phyloP scores from a whole-genome alignment of 305 asterid genomes.

The Euphrasia arctica region DNA sequence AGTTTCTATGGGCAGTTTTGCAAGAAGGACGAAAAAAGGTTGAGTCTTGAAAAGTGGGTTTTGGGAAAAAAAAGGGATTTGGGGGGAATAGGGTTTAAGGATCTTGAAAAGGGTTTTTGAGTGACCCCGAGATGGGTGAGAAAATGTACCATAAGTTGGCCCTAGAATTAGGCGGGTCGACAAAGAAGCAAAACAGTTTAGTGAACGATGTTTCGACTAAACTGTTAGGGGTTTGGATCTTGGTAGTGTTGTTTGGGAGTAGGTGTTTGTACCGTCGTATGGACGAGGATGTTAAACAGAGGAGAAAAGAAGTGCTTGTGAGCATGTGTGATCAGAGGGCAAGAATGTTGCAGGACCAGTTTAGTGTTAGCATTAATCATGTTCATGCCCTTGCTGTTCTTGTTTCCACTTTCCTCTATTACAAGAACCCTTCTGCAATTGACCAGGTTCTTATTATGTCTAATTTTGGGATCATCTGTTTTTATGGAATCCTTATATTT shows the following conservation, averaged over 20 bases:
- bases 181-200: slow-evolving; percentile 44
- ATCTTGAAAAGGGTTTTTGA: slow-evolving; percentile 25
- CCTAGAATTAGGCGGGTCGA: slow-evolving; percentile 37
- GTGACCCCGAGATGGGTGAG: slow-evolving; percentile 42
- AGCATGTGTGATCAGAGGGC: slow-evolving; percentile 96
- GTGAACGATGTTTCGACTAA: slow-evolving; percentile 35
- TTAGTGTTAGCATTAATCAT: slow-evolving; percentile 88
- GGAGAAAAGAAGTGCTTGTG: slow-evolving; percentile 69
- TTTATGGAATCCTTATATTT: too few relatives aligned
- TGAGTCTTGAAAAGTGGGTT: slow-evolving; percentile 33
- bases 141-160: slow-evolving; percentile 59
- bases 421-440: slow-evolving; percentile 86
- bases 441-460: slow-evolving; percentile 63
- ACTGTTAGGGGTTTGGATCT: slow-evolving; percentile 44
- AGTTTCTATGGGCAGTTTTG: slow-evolving; percentile 23
- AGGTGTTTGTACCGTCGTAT: slow-evolving; percentile 30
- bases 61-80: too few relatives aligned
- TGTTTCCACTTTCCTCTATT: slow-evolving; percentile 82
- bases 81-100: too few relatives aligned
- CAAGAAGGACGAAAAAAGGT: slow-evolving; percentile 29
- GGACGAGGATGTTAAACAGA: slow-evolving; percentile 52
- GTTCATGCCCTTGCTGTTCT: slow-evolving; percentile 94
- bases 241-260: slow-evolving; percentile 32
- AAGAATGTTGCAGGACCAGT: slow-evolving; percentile 93
- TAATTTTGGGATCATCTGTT: background rate